phyloP scores from a whole-genome alignment of 2,329 filamentous ascomycete species.

The Phoma sp. region DNA sequence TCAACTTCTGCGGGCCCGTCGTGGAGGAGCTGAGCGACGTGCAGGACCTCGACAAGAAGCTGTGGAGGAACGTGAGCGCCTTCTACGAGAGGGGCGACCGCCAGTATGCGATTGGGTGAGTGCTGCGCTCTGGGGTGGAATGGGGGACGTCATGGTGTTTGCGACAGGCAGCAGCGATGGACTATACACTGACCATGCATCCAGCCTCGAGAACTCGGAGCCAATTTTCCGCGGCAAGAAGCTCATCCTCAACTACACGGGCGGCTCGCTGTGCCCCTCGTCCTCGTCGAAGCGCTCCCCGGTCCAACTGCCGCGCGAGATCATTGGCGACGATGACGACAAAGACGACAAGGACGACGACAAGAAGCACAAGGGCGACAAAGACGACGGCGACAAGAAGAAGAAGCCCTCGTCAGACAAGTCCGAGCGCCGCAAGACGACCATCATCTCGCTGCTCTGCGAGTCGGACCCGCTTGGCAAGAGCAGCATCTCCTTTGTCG shows the following conservation, averaged over 20 bases:
- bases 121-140: slow-evolving; percentile 5
- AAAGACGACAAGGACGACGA: slow-evolving; percentile 42
- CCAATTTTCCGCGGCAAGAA: slow-evolving; percentile 70
- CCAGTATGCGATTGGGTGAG: slow-evolving; percentile 77
- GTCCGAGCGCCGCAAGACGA: slow-evolving; percentile 70
- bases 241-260: slow-evolving; percentile 59
- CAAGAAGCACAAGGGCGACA: slow-evolving; percentile 49
- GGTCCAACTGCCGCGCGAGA: slow-evolving; percentile 40
- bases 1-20: slow-evolving; percentile 83
- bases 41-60: slow-evolving; percentile 65
- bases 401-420: slow-evolving; percentile 57
- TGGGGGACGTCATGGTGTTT: too few species aligned
- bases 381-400: slow-evolving; percentile 42
- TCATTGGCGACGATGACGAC: slow-evolving; percentile 52
- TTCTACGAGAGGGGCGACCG: slow-evolving; percentile 73
- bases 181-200: slow-evolving; percentile 21
- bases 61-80: slow-evolving; percentile 78
- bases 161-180: not conserved
- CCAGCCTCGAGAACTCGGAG: slow-evolving; percentile 61
- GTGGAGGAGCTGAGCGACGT: slow-evolving; percentile 69
- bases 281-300: slow-evolving; percentile 32
- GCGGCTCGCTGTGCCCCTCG: slow-evolving; percentile 56
- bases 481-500: slow-evolving; percentile 82
- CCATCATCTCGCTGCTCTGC: slow-evolving; percentile 91
- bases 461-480: slow-evolving; percentile 77